phyloP scores from a whole-genome alignment of 2,329 filamentous ascomycete species.

The Claviceps maximensis region DNA sequence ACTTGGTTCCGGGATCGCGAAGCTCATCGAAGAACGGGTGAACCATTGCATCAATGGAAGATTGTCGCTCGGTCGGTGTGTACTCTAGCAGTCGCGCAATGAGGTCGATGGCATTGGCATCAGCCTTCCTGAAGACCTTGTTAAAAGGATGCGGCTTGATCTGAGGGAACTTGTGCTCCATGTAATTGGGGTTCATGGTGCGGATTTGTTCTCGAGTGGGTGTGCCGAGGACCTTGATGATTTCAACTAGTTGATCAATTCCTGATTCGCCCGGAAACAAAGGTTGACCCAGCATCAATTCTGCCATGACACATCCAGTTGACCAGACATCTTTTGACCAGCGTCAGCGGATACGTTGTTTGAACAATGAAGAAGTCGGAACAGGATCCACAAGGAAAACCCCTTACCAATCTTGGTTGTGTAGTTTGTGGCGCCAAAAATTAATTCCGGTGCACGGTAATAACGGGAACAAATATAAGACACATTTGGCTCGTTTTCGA shows the following conservation, averaged over 20 bases:
- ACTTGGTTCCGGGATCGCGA: conserved; percentile 74
- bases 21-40: conserved; percentile 98
- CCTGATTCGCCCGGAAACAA: conserved; percentile 97
- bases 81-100: conserved; percentile 93
- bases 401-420: conserved; percentile 97
- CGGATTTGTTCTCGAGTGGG: conserved; percentile 96
- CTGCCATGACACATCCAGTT: conserved; percentile 97
- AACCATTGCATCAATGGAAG: conserved; percentile 91
- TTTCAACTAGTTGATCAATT: conserved; percentile 96
- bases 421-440: conserved; percentile 98
- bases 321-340: conserved; percentile 84
- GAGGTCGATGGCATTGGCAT: conserved; percentile 82
- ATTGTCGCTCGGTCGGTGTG: conserved; percentile 88
- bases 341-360: conserved; percentile 1
- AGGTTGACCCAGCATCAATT: conserved; percentile 96
- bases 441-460: conserved; percentile 94
- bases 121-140: conserved; percentile 97
- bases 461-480: conserved; percentile 99
- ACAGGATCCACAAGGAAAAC: background rate
- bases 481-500: conserved; percentile 97
- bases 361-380: conserved; percentile 4
- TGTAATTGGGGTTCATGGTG: conserved; percentile 99
- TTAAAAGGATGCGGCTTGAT: conserved; percentile 99
- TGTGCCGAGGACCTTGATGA: conserved; percentile 97
- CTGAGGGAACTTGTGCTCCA: conserved; percentile 99